Evolutionary conservation across 2,329 filamentous ascomycete species (phyloP).

Genomic region (Diaporthe sp.): DNA sequence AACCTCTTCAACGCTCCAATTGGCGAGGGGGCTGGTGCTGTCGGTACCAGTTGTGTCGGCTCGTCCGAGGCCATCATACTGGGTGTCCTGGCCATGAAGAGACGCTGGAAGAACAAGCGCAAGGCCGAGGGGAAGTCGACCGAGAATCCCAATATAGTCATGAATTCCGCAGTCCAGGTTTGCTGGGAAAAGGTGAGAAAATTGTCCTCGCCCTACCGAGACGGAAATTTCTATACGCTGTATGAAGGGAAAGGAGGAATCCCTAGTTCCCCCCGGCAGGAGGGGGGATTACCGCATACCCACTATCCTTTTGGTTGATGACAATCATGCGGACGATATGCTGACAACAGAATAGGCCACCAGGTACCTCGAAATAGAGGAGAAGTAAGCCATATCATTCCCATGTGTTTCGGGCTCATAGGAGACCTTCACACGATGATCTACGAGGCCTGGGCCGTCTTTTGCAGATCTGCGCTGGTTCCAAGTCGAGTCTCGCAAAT

Average conservation of each 20-base stretch:
- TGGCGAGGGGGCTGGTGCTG: slow-evolving; percentile 67
- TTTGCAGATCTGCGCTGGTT: no score
- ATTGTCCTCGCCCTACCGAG: not conserved
- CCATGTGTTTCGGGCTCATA: not conserved
- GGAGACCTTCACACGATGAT: no score
- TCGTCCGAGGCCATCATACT: slow-evolving; percentile 92
- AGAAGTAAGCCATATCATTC: slow-evolving; percentile 56
- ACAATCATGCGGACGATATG: not conserved
- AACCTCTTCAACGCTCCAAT: slow-evolving; percentile 86
- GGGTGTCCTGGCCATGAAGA: slow-evolving; percentile 91
- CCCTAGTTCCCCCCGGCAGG: no score
- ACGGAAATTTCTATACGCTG: not conserved
- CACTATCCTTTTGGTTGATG: no score
- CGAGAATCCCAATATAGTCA: slow-evolving; percentile 90
- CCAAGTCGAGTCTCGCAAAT: no score
- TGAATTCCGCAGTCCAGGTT: slow-evolving; percentile 96
- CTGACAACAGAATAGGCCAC: slow-evolving; percentile 59
- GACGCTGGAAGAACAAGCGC: slow-evolving; percentile 89
- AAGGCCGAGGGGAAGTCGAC: slow-evolving; percentile 84
- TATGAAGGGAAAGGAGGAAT: not conserved
- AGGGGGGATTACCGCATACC: no score
- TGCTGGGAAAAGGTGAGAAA: slow-evolving; percentile 85
- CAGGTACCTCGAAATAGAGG: slow-evolving; percentile 92
- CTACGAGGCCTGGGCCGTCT: no score
- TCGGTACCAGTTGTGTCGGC: slow-evolving; percentile 89